phyloP scores from a whole-genome alignment of 2,329 filamentous ascomycete species.

The Amesomyces nigricolor region DNA sequence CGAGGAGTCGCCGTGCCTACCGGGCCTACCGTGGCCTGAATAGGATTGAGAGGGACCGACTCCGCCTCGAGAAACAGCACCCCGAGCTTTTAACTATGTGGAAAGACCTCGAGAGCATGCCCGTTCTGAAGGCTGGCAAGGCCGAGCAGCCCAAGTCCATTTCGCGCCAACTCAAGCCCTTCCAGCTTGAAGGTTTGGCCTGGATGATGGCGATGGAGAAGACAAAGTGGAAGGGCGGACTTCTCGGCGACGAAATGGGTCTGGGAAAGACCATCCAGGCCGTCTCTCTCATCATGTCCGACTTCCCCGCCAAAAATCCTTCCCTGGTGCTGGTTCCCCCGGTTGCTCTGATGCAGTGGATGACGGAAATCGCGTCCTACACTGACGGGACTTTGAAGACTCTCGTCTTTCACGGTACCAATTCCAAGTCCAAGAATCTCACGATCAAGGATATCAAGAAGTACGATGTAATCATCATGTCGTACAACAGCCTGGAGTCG shows the following conservation, averaged over 20 bases:
- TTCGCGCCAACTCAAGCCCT: slow-evolving; percentile 78
- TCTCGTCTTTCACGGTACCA: slow-evolving; percentile 83
- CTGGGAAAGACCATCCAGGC: slow-evolving; percentile 98
- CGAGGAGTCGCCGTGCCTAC: slow-evolving; percentile 33
- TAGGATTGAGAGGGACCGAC: slow-evolving; percentile 46
- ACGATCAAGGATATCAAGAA: slow-evolving; percentile 68
- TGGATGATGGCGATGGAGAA: slow-evolving; percentile 94
- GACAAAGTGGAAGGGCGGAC: slow-evolving; percentile 76
- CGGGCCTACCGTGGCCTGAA: slow-evolving; percentile 24
- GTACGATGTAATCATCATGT: slow-evolving; percentile 94
- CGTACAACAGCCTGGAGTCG: slow-evolving; percentile 87
- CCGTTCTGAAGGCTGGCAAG: slow-evolving; percentile 56
- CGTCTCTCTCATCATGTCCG: slow-evolving; percentile 96
- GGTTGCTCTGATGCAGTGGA: slow-evolving; percentile 95
- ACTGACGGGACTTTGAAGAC: slow-evolving; percentile 88
- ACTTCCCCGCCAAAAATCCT: slow-evolving; percentile 78
- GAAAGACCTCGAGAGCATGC: slow-evolving; percentile 63
- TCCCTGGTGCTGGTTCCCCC: slow-evolving; percentile 87
- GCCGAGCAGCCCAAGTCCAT: slow-evolving; percentile 72
- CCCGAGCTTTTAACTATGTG: slow-evolving; percentile 82
- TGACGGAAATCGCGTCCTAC: slow-evolving; percentile 70
- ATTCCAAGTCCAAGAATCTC: slow-evolving; percentile 73
- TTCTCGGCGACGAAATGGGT: slow-evolving; percentile 97
- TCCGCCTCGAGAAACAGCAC: slow-evolving; percentile 67
- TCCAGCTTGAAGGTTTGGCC: slow-evolving; percentile 86